phyloP scores from a whole-genome alignment of 768 basidiomycete genomes.

The Pisolithus albus region DNA sequence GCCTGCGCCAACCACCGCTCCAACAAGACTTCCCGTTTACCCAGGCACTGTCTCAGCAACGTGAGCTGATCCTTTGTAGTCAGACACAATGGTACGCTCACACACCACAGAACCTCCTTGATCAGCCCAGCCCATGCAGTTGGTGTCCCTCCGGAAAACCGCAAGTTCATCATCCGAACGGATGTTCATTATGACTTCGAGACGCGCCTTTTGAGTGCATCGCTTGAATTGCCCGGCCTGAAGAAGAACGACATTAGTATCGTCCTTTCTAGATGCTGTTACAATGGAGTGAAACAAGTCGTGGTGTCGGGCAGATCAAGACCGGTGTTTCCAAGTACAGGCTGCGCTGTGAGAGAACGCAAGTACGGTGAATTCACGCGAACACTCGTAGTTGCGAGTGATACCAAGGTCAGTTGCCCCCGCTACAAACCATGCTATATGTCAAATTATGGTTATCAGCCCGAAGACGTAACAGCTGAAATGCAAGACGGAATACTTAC shows the following conservation, averaged over 20 bases:
- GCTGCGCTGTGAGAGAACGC: conserved; percentile 48
- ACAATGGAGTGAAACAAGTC: conserved; percentile 58
- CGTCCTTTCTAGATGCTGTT: conserved; percentile 51
- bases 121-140: conserved; percentile 19
- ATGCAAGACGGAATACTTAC: conserved; percentile 59
- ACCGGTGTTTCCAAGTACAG: conserved; percentile 36
- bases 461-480: conserved; percentile 45
- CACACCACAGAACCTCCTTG: conserved; percentile 16
- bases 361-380: conserved; percentile 45
- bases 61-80: conserved; percentile 3
- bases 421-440: neutral
- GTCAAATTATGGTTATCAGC: conserved; percentile 27
- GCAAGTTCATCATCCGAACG: conserved; percentile 45
- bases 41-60: conserved; percentile 4
- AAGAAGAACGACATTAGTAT: conserved; percentile 51
- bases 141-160: conserved; percentile 2
- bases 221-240: conserved; percentile 68
- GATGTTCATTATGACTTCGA: conserved; percentile 54
- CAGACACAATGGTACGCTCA: conserved; percentile 9
- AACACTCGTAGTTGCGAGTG: conserved; percentile 47
- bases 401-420: conserved; percentile 44
- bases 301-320: conserved; percentile 43
- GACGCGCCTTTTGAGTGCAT: conserved; percentile 45
- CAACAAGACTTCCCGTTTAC: conserved; percentile 1
- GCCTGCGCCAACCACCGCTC: conserved; percentile 7